Evolutionary conservation across 2,329 filamentous ascomycete species (phyloP).

Genomic region (Pseudophaeomoniella oleicola): DNA sequence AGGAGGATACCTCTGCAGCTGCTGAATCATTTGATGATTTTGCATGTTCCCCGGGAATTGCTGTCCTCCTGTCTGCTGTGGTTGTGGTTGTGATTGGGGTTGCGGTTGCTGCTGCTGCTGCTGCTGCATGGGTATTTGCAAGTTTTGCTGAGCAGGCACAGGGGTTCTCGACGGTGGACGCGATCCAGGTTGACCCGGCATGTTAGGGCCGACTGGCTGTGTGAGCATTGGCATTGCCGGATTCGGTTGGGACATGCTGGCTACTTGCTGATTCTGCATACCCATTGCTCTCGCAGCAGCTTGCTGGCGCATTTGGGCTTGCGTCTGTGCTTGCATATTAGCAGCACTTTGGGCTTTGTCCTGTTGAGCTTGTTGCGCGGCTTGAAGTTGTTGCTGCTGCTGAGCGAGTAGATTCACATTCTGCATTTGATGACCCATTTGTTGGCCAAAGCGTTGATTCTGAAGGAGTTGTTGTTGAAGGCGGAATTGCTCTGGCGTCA

Average conservation of each 20-base stretch:
- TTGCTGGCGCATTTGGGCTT: slow-evolving; percentile 23
- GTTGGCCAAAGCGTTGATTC: slow-evolving; percentile 25
- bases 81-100: slow-evolving; percentile 3
- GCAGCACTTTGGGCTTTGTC: slow-evolving; percentile 22
- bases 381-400: slow-evolving; percentile 25
- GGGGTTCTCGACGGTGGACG: slow-evolving; percentile 10
- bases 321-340: slow-evolving; percentile 24
- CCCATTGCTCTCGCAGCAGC: slow-evolving; percentile 30
- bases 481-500: slow-evolving; percentile 24
- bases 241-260: slow-evolving; percentile 21
- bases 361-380: slow-evolving; percentile 26
- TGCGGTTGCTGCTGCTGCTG: slow-evolving; percentile 8
- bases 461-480: slow-evolving; percentile 26
- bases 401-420: slow-evolving; percentile 27
- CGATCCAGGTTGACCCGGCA: slow-evolving; percentile 6
- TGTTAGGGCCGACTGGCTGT: slow-evolving; percentile 21
- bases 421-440: slow-evolving; percentile 21
- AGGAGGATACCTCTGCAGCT: slow-evolving; percentile 8
- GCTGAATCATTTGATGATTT: slow-evolving; percentile 8
- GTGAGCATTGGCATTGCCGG: slow-evolving; percentile 27
- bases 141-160: slow-evolving; percentile 9
- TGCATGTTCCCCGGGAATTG: too few relatives aligned
- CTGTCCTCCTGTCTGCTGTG: neutral
- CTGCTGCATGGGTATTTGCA: slow-evolving; percentile 4
- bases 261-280: slow-evolving; percentile 21